Conservation (phyloP, 139 green algal species). For the Diplosphaera chodatii region DNA sequence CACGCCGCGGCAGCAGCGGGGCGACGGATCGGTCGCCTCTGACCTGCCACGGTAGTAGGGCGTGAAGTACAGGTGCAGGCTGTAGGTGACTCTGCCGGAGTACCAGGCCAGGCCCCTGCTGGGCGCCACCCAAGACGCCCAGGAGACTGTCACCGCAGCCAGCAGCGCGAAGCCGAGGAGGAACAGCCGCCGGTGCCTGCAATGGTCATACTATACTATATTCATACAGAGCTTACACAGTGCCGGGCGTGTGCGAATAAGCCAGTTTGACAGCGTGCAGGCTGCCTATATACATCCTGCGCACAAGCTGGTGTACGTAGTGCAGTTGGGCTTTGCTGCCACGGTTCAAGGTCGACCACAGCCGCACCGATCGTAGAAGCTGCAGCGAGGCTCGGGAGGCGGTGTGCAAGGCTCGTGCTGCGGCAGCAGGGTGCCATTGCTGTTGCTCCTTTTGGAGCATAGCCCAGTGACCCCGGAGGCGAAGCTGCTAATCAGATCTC, state of each 20-base stretch:
- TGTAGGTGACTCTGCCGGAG: background rate
- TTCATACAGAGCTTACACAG: no score
- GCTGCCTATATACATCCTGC: no score
- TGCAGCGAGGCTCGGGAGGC: background rate
- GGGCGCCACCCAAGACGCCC: background rate
- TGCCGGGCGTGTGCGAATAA: no score
- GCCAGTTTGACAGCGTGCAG: no score
- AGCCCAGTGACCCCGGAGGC: no score
- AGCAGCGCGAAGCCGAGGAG: background rate
- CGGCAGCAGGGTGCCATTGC: no score
- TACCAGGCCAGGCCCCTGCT: background rate
- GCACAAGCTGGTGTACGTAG: no score
- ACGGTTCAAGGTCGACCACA: background rate
- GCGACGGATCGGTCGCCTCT: background rate
- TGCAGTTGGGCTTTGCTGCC: no score
- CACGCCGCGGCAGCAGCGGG: background rate
- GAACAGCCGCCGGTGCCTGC: background rate
- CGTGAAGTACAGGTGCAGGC: background rate
- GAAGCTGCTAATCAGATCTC: no score
- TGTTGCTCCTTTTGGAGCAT: no score
- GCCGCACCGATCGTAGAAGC: background rate
- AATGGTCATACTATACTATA: no score
- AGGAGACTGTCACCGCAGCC: background rate
- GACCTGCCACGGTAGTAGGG: background rate
- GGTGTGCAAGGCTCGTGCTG: no score